phyloP scores from a whole-genome alignment of 2,329 filamentous ascomycete genomes.

The Colletotrichum lini region DNA sequence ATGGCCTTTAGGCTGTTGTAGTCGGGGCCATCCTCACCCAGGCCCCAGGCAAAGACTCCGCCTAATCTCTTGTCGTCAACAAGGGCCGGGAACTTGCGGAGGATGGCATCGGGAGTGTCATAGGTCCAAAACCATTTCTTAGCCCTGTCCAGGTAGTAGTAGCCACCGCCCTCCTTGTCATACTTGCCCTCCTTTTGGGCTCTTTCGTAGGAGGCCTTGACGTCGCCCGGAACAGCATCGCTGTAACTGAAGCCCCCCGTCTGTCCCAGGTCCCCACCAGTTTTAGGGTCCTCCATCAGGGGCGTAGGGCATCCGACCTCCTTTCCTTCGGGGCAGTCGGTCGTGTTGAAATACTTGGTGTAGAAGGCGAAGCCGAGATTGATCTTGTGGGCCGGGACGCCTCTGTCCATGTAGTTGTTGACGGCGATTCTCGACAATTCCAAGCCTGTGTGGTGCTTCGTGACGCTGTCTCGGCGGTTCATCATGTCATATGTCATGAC shows the following conservation, averaged over 20 bases:
- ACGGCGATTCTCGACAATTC: slow-evolving; percentile 67
- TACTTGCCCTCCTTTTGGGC: slow-evolving; percentile 68
- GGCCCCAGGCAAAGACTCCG: slow-evolving; percentile 82
- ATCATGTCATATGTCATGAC: slow-evolving; percentile 79
- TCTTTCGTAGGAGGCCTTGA: slow-evolving; percentile 69
- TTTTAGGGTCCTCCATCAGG: slow-evolving; percentile 69
- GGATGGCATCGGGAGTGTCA: slow-evolving; percentile 74
- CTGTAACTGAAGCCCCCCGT: slow-evolving; percentile 74
- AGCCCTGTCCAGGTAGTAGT: slow-evolving; percentile 76
- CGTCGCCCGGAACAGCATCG: slow-evolving; percentile 66
- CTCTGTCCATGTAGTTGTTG: slow-evolving; percentile 71
- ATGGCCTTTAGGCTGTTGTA: slow-evolving; percentile 59
- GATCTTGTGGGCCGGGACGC: slow-evolving; percentile 65
- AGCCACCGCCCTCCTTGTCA: slow-evolving; percentile 72
- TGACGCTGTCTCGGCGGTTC: slow-evolving; percentile 76
- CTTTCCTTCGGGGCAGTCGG: slow-evolving; percentile 55
- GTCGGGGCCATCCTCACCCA: slow-evolving; percentile 75
- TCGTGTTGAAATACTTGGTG: slow-evolving; percentile 74
- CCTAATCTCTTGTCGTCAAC: slow-evolving; percentile 71
- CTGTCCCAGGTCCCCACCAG: slow-evolving; percentile 70
- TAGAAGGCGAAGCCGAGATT: slow-evolving; percentile 79
- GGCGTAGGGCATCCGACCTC: slow-evolving; percentile 69
- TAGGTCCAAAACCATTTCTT: slow-evolving; percentile 80
- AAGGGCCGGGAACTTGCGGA: slow-evolving; percentile 73
- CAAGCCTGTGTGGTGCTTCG: slow-evolving; percentile 77